Evolutionary conservation across 2,329 filamentous ascomycete genomes (phyloP), one percentile per base, ranked within the genome.

Genomic region (Hypoxylon sp.): DNA sequence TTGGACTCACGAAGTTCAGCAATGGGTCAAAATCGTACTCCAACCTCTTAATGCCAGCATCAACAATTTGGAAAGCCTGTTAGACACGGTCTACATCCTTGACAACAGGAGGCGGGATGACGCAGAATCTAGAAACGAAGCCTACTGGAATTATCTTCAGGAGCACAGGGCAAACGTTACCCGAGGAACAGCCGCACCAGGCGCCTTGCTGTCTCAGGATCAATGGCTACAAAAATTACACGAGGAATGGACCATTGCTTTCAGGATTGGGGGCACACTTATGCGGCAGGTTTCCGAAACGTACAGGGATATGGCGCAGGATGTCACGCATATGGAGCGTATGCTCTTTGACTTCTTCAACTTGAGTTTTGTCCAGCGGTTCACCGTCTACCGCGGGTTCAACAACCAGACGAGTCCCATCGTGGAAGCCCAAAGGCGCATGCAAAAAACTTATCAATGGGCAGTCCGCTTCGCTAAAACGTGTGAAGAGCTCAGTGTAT

Each of bases 271-370:
- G 10, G 74, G 73, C 5, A 0, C 0, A 17, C 9, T 76, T 0
- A 74, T 77, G 70, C 37, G 29, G 13, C 1, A 4, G 3, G 5
- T 70, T 4, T 5, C 62, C 1, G 14, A 26, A 8, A 17, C 65
- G 8, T 54, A 73, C 11, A 42, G 50, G 3, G 0, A 33, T 3
- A 46, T 72, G 35, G 58, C 65, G 29, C 1, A 26, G 0, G 76
- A 77, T 0, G 19, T 76, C 24, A 50, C 44, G 0, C 31, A 54
- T 8, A 8, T 76, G 47, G 62, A 77, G 60, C 65, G 63, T 3
- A 65, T 76, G 58, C 29, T 74, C 1, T 71, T 75, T n/a, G 68
- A 74, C 14, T 73, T 56, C 55, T 59, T 72, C 19, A 63, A n/a
- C 9, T 1, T 61, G 3, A 33, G 55, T 19, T 14, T 33, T 5